phyloP scores from a whole-genome alignment of 148 eudicot species.

The Rhododendron kiyosumense region DNA sequence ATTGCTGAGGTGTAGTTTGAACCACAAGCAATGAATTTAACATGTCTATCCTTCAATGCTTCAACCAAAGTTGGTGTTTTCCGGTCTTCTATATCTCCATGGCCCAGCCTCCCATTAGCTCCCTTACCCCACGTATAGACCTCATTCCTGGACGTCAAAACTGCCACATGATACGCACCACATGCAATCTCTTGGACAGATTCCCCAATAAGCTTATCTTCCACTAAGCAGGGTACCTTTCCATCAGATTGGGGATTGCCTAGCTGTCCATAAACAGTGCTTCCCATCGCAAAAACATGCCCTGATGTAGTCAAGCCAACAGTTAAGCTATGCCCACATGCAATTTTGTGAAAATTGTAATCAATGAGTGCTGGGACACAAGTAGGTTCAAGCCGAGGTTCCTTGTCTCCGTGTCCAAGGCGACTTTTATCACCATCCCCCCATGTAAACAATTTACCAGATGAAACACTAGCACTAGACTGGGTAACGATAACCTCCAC shows the following conservation, averaged over 20 bases:
- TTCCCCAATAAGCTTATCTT: conserved; percentile 57
- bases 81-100: conserved; percentile 87
- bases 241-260: conserved; percentile 80
- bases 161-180: conserved; percentile 91
- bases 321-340: conserved; percentile 93
- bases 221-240: conserved; percentile 77
- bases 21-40: conserved; percentile 80
- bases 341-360: conserved; percentile 76
- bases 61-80: conserved; percentile 81
- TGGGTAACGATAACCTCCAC: conserved; percentile 87
- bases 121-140: conserved; percentile 99
- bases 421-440: conserved; percentile 98
- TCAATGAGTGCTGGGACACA: conserved; percentile 93
- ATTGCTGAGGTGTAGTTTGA: conserved; percentile 83
- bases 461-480: conserved; percentile 60
- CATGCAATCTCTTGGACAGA: conserved; percentile 79
- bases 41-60: conserved; percentile 80
- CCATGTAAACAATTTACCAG: conserved; percentile 93
- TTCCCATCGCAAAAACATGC: conserved; percentile 85
- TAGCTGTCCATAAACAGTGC: conserved; percentile 94
- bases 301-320: conserved; percentile 80
- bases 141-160: conserved; percentile 75
- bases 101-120: conserved; percentile 96
- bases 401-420: conserved; percentile 95
- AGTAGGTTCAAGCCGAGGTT: conserved; percentile 78